Base-by-base conservation (phyloP, 2,329 filamentous ascomycete genomes). In the Colletotrichum lupini region DNA sequence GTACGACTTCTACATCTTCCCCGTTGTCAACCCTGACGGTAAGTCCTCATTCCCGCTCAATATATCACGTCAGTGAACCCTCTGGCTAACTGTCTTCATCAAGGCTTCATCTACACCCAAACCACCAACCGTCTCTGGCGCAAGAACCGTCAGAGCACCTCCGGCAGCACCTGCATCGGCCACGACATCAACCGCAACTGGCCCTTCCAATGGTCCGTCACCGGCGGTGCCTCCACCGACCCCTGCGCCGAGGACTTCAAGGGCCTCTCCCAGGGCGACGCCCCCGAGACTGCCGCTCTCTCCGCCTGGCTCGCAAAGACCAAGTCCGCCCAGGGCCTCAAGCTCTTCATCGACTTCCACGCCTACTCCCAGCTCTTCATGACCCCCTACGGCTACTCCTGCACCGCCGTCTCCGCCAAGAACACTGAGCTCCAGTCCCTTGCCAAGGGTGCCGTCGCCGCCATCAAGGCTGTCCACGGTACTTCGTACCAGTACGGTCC, bases 1-100 rank as follows among this genome's bases (percentile, higher is more conserved):
- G 63, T 90, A 88, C 78, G 90, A 92, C 82, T 88, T 89, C 79
- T 92, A 89, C 81, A 87, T 92, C 75, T 83, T 88, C 75, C 85
- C 87, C 3, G 79, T 89, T 42, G 86, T 87, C 49, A 89, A 90
- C 76, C 87, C 88, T 1, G 87, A 89, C 76, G 86, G 83, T 83
- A 76, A 72, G 79, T 61, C 1, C 8, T 28, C 30, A 22, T 14
- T 5, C 6, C 6, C 11, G 1, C 7, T 46, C 19, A 4, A 24
- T 26, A 28, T 46, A 24, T 67, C 3, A 35, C 24, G 4, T 3
- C 37, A 30, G 7, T 5, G 26, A n/a, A 12, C 6, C 5, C 4
- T 4, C 5, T 24, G 32, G 11, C 49, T 64, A 57, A 62, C 58
- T 60, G 28, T 22, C 0, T 22, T 12, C 22, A 11, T 28, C 5